These are phyloP conservation scores for Saxispiralis lemnorum DNA, from an alignment of 495 filamentous ascomycete genomes.

Conservation along the genomic window DNA sequence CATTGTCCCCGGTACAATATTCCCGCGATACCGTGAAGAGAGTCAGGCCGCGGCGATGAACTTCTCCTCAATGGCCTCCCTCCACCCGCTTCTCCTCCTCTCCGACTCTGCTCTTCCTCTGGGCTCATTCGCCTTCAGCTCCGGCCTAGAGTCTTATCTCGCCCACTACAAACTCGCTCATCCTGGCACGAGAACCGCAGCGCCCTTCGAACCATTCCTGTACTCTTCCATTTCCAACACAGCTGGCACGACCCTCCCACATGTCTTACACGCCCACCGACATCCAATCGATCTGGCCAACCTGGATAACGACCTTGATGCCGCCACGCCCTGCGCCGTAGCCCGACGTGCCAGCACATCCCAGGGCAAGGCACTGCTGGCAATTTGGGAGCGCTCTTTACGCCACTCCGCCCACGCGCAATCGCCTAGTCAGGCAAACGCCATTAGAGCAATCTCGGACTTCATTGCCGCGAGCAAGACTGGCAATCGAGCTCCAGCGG, in stretches of 20 bases:
- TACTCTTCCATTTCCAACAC: constrained; percentile 58
- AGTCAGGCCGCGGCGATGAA: no score
- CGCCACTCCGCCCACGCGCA: neutral
- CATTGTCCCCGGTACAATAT: no score
- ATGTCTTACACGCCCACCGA: constrained; percentile 58
- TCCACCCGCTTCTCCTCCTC: constrained; percentile 75
- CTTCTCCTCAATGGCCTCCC: constrained; percentile 4
- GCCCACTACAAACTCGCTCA: constrained; percentile 43
- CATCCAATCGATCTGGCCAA: constrained; percentile 36
- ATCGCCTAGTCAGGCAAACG: neutral
- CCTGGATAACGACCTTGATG: constrained; percentile 76
- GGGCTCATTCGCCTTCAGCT: constrained; percentile 92
- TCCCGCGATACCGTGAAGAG: no score
- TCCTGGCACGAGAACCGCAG: constrained; percentile 16
- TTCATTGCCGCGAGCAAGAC: constrained; percentile 12
- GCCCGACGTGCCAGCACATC: constrained; percentile 66
- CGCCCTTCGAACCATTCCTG: constrained; percentile 53
- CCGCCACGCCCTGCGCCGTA: constrained; percentile 70
- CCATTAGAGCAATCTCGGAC: constrained; percentile 6
- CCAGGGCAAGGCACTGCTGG: constrained; percentile 70
- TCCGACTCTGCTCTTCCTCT: constrained; percentile 90
- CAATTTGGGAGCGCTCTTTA: constrained; percentile 59
- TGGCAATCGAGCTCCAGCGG: neutral
- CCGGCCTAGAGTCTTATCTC: constrained; percentile 83
- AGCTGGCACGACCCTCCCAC: constrained; percentile 66